These are phyloP conservation scores for Colletotrichum costaricense DNA, from an alignment of 2,329 filamentous ascomycete genomes.

Conservation along the genomic window DNA sequence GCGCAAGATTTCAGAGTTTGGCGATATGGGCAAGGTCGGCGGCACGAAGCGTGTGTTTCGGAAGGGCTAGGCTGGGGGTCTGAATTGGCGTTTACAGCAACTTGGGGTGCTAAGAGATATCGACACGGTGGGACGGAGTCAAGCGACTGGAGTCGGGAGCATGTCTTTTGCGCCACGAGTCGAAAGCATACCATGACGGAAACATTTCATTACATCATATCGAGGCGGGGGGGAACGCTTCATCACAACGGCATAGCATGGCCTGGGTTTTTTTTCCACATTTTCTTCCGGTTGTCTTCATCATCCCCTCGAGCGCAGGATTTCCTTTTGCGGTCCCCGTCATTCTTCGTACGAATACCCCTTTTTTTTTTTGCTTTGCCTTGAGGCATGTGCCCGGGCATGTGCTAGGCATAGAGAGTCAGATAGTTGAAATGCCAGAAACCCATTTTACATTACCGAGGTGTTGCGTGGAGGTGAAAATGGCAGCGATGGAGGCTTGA, in stretches of 20 bases:
- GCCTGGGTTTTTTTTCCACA: background rate
- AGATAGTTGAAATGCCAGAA: slow-evolving; percentile 8
- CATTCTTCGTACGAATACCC: slow-evolving; percentile 27
- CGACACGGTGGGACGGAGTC: background rate
- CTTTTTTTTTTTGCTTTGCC: background rate
- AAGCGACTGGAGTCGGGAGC: slow-evolving; percentile 23
- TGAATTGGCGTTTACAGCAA: background rate
- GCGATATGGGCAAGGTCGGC: slow-evolving; percentile 78
- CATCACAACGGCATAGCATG: slow-evolving; percentile 2
- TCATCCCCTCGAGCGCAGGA: background rate
- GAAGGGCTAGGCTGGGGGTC: slow-evolving; percentile 44
- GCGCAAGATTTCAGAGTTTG: slow-evolving; percentile 62
- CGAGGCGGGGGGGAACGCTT: background rate
- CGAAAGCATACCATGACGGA: slow-evolving; percentile 16
- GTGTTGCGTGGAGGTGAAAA: background rate
- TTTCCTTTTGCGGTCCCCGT: background rate
- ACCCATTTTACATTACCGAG: background rate
- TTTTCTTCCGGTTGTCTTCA: background rate
- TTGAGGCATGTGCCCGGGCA: background rate
- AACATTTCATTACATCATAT: slow-evolving; percentile 21
- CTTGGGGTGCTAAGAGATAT: slow-evolving; percentile 1
- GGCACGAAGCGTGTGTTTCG: slow-evolving; percentile 79
- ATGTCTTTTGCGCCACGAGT: slow-evolving; percentile 15
- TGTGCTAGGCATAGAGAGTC: background rate
- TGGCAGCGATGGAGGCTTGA: background rate